Evolutionary conservation across 257 asterid species (phyloP), one percentile per base, ranked within the genome.

Genomic region (Penstemon davidsonii): DNA sequence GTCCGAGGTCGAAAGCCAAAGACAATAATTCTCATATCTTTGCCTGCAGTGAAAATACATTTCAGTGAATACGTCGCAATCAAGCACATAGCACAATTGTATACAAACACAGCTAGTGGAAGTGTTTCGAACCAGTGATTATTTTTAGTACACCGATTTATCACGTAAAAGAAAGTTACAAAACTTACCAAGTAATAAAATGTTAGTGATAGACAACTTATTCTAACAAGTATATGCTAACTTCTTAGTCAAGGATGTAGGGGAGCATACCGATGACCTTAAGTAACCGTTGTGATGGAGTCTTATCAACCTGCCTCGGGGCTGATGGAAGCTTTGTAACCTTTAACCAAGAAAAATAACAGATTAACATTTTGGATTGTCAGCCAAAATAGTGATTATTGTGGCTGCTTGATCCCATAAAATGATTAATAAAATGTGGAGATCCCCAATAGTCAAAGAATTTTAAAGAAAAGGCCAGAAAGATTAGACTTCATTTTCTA

Each of bases 1-100:
- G 99, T 88, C 73, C 92, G 86, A 71, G 99, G 92, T 64, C 91
- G 95, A 84, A 93, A 93, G 47, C 97, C 94, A 71, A 86, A 93
- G 59, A 93, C 97, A 72, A 93, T 84, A 37, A 85, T 87, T 76
- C 99, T 86, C 97, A 93, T 86, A 80, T 93, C 99, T 79, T 88
- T 93, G 70, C 97, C 98, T 92, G 95, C 79, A 80, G 64, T 57
- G 66, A 73, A 15, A 57, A 57, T 47, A 55, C 18, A 58, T 73
- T 53, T 8, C 64, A 66, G 49, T 59, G 42, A 66, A 68, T 49
- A 59, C 60, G 68, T 50, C 43, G 59, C 68, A 75, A 64, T 52
- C 57, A 69, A 45, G 44, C 44, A 46, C 61, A 64, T 44, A 11
- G 38, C 68, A 46, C 64, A 60, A 15, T 19, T 60, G 41, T 44